Conservation (phyloP, 495 filamentous ascomycete genomes). For the Xylaria bambusicola region DNA sequence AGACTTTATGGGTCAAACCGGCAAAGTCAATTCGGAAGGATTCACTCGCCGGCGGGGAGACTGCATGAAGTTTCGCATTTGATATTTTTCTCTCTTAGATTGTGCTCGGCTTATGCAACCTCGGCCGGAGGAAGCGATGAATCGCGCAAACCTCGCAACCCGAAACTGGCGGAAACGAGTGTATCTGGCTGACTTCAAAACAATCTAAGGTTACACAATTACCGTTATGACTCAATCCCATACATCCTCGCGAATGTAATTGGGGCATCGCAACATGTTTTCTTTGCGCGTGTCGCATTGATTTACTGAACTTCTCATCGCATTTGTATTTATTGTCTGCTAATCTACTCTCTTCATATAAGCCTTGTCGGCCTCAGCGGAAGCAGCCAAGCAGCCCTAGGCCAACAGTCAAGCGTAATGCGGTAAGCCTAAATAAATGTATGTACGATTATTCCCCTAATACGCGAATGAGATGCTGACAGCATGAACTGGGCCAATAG, state of each 20-base stretch:
- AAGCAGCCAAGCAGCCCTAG: background rate
- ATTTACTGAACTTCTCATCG: background rate
- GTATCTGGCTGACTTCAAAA: too few species aligned
- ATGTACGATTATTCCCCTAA: background rate
- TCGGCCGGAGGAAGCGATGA: constrained; percentile 10
- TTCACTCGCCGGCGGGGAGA: too few species aligned
- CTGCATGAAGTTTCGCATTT: background rate
- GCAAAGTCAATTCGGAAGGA: too few species aligned
- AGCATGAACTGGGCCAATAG: constrained; percentile 2
- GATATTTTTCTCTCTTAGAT: background rate
- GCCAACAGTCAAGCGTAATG: background rate
- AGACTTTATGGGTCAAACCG: background rate
- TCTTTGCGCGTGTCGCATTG: too few species aligned
- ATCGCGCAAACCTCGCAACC: background rate
- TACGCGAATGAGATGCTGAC: constrained; percentile 2
- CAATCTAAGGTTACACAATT: too few species aligned
- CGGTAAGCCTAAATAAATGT: constrained; percentile 12
- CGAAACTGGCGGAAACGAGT: too few species aligned
- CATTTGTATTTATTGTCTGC: background rate
- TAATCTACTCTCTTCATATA: background rate
- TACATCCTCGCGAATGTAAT: too few species aligned
- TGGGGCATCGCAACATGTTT: too few species aligned
- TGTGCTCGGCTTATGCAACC: background rate
- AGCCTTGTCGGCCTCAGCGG: background rate
- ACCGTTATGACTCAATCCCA: too few species aligned